These are phyloP conservation scores for Didymella glomerata DNA, from an alignment of 2,329 filamentous ascomycete genomes.

Conservation along the genomic window DNA sequence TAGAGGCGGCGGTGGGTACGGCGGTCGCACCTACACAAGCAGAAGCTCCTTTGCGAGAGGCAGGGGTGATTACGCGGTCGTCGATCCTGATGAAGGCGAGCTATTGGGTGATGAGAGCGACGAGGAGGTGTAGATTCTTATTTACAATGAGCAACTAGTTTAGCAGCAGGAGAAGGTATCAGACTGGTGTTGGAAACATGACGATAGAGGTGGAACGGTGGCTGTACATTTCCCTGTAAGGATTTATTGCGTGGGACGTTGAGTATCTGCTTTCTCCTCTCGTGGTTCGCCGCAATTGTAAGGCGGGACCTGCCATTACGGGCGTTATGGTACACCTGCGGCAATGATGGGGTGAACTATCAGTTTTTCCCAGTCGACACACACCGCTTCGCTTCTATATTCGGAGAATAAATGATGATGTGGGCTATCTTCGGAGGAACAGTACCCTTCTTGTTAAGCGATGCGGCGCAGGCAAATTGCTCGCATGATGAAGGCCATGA, in stretches of 20 bases:
- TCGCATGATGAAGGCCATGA: conserved; percentile 15
- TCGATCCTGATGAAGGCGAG: conserved; percentile 94
- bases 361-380: conserved; percentile 7
- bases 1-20: conserved; percentile 57
- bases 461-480: conserved; percentile 19
- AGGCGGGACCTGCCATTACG: conserved; percentile 6
- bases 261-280: conserved; percentile 3
- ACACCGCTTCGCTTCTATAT: conserved; percentile 16
- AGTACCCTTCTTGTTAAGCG: conserved; percentile 13
- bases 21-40: conserved; percentile 81
- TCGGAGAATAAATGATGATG: conserved; percentile 15
- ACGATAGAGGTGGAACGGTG: conserved; percentile 6
- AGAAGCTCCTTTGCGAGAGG: conserved; percentile 88
- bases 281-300: not conserved
- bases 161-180: not conserved
- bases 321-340: conserved; percentile 8
- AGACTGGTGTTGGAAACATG: conserved; percentile 8
- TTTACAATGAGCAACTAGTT: not conserved
- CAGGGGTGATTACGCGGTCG: conserved; percentile 84
- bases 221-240: conserved; percentile 28
- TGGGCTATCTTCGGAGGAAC: conserved; percentile 15
- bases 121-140: conserved; percentile 71
- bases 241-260: conserved; percentile 17
- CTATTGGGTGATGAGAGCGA: conserved; percentile 92
- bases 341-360: conserved; percentile 3